Percentiles rank a stretch among this genome's conserved stretches.
Conservation (phyloP, 805 yeast species). For the Saccharomycopsis babjevae region DNA sequence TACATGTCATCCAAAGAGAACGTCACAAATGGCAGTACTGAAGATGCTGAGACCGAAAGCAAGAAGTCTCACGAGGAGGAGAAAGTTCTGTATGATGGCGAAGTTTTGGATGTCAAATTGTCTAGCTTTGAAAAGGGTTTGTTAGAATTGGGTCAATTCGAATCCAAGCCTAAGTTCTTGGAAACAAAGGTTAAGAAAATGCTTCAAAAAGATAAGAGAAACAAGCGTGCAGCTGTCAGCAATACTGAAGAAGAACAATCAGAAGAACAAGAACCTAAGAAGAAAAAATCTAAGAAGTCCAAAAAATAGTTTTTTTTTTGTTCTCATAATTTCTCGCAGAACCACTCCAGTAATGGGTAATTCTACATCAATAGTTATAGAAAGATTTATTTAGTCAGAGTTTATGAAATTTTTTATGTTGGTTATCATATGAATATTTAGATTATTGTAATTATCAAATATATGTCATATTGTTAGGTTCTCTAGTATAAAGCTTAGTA, state of each 20-base stretch:
- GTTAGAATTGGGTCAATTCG: slow-evolving; percentile 75
- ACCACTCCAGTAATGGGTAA: not conserved
- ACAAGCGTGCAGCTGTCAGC: slow-evolving; percentile 11
- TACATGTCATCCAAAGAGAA: slow-evolving; percentile 24
- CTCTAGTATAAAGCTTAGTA: not conserved
- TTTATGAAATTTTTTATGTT: not conserved
- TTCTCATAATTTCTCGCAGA: not conserved
- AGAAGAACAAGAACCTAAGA: not conserved
- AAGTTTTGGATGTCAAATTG: slow-evolving; percentile 35
- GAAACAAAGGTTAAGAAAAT: slow-evolving; percentile 33
- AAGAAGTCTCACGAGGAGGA: slow-evolving; percentile 21
- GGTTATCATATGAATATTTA: not conserved
- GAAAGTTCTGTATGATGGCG: slow-evolving; percentile 20
- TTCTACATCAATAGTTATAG: not conserved
- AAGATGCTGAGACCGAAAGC: slow-evolving; percentile 17
- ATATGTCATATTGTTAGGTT: no score
- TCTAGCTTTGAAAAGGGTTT: slow-evolving; percentile 65
- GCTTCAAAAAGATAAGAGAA: slow-evolving; percentile 2
- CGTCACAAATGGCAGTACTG: slow-evolving; percentile 20
- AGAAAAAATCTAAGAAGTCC: slow-evolving; percentile 7
- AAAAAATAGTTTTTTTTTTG: not conserved
- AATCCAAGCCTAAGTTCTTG: slow-evolving; percentile 50
- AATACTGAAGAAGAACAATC: not conserved
- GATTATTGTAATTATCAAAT: no score
- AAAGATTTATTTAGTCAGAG: not conserved